Evolutionary conservation across 768 basidiomycete genomes (phyloP).

Genomic region (Pholiota microspora): DNA sequence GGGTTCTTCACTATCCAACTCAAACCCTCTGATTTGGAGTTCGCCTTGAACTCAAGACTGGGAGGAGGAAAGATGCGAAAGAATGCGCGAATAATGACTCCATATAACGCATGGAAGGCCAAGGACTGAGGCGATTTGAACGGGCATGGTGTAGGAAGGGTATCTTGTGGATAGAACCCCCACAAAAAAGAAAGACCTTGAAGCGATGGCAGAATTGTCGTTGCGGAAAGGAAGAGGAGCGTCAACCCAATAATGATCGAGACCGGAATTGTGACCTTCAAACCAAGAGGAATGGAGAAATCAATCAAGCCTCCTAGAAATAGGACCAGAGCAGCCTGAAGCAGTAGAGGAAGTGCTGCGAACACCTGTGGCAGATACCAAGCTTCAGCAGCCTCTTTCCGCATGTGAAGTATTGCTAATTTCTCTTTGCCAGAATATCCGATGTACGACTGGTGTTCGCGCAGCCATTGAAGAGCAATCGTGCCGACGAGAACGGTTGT

Average conservation of each 20-base stretch:
- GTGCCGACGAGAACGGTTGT: constrained; percentile 9
- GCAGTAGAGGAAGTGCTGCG: constrained; percentile 1
- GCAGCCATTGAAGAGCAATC: constrained; percentile 10
- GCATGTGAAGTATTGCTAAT: constrained; percentile 2
- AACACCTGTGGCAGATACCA: constrained; percentile 10
- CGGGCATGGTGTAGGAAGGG: constrained; percentile 10
- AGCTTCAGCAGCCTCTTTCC: constrained; percentile 1
- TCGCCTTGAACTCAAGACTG: neutral
- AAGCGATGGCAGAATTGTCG: constrained; percentile 11
- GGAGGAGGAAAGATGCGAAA: constrained; percentile 1
- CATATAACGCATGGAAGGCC: constrained; percentile 5
- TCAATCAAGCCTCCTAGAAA: constrained; percentile 19
- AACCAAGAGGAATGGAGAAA: constrained; percentile 11
- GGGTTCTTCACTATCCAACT: neutral
- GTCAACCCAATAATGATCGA: constrained; percentile 9
- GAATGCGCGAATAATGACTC: neutral
- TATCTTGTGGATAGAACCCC: neutral
- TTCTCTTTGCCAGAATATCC: neutral
- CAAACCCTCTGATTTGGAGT: neutral
- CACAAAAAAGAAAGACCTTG: constrained; percentile 2
- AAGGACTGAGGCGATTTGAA: constrained; percentile 17
- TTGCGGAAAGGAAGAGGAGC: constrained; percentile 12
- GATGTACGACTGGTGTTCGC: constrained; percentile 5
- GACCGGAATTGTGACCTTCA: constrained; percentile 11
- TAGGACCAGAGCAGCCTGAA: constrained; percentile 13